These are phyloP conservation scores for Mycena crocata DNA, from an alignment of 768 basidiomycete genomes.

Conservation along the genomic window DNA sequence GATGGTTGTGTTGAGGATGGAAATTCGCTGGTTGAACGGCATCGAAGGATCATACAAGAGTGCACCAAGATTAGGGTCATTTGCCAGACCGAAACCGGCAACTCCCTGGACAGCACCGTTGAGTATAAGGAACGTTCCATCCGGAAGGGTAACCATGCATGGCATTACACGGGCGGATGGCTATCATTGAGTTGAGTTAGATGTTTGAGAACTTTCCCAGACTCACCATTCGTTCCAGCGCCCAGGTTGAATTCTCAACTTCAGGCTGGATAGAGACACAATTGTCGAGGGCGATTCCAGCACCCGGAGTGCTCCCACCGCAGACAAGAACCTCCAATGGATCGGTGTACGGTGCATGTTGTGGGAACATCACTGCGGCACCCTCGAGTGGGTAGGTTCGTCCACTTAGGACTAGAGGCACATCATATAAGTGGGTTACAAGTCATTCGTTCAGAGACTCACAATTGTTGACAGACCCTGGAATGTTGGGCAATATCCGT, in stretches of 20 bases:
- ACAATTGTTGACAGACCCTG: conserved; percentile 78
- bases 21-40: conserved; percentile 60
- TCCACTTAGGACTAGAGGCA: conserved; percentile 65
- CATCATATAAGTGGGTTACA: conserved; percentile 1
- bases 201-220: too few relatives aligned
- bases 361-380: conserved; percentile 75
- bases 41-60: conserved; percentile 65
- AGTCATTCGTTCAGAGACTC: conserved; percentile 32
- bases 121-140: conserved; percentile 68
- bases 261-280: conserved; percentile 80
- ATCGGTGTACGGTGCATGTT: conserved; percentile 78
- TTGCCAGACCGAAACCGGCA: conserved; percentile 67
- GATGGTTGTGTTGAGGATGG: conserved; percentile 64
- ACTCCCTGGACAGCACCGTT: conserved; percentile 69
- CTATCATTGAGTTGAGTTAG: conserved; percentile 51
- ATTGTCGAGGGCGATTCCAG: conserved; percentile 69
- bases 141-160: conserved; percentile 70
- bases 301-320: conserved; percentile 76
- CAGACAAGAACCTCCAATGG: conserved; percentile 78
- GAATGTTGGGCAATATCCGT: conserved; percentile 73
- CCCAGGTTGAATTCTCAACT: conserved; percentile 69
- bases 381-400: conserved; percentile 86
- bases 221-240: conserved; percentile 82
- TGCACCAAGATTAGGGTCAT: conserved; percentile 59
- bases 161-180: conserved; percentile 84